Evolutionary conservation across 176 grass and related monocot species (phyloP), one percentile per base, ranked within the genome.

Genomic region (Leersia perrieri): DNA sequence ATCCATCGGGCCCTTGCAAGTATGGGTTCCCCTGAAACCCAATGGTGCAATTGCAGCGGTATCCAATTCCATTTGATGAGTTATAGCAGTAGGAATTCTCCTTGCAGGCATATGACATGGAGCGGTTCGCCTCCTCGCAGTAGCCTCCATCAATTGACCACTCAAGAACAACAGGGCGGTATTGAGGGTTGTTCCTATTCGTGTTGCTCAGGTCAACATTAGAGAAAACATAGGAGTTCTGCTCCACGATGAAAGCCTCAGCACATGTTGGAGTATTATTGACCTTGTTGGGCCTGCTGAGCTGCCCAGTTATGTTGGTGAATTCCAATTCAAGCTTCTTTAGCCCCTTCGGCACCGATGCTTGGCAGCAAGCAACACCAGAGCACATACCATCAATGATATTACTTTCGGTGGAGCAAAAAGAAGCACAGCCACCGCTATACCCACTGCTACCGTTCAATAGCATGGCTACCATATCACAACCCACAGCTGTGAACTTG

Each of bases 291-390:
- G 34, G 39, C 70, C 69, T 80, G 57, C 22, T 58, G 22, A 58
- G 53, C 8, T 58, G 53, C 7, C 53, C 53, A 25, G 40, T 27
- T 68, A 94, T 86, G 66, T 26, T 90, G 12, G 5, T 44, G 39
- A 94, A 85, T 0, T 85, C 44, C 14, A 86, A 45, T 7, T 51
- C 33, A 5, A 90, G 20, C 2, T 34, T 83, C 84, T 83, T 82
- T 10, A 90, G 53, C n/a, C 70, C 55, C 60, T 51, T 47, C 2
- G 82, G 82, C 10, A 94, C 33, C 0, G 65, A 31, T 7, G 75
- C 36, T 81, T 88, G 88, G 88, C 91, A 90, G 53, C 91, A 90
- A 44, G 85, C 88, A 47, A 94, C 85, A 65, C 91, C 91, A 63
- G 85, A 73, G 79, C 91, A 94, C 1, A n/a, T n/a, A 6, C 69